Evolutionary conservation across 805 yeast genomes (phyloP), one percentile per base, ranked within the genome.

Genomic region (Limtongozyma cylindracea): DNA sequence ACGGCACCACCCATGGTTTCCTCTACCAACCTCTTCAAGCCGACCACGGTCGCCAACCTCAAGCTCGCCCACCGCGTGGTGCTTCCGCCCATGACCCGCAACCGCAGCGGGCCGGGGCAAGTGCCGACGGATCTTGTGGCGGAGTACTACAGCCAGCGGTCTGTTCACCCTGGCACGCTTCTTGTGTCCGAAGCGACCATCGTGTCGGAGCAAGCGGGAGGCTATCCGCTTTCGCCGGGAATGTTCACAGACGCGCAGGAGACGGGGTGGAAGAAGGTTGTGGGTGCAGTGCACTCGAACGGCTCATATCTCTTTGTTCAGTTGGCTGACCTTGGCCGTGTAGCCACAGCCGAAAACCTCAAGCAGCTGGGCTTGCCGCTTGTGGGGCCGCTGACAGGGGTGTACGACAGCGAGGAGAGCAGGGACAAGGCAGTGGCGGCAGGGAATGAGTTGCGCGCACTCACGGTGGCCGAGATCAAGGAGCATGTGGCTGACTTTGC

Each of bases 181-280:
- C 29, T 68, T 16, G 55, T 64, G 29, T 43, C 69, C 7, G 80
- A 70, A 37, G 77, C 65, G 8, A 55, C 70, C 1, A 51, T 49
- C 31, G 50, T 53, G n/a, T 43, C 61, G 9, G 33, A 43, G 2
- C 25, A 38, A 46, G 47, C 48, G 21, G 33, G 35, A 2, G 25
- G 23, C 8, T 22, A 21, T 18, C 11, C 19, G 5, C 18, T 18
- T n/a, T 29, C 22, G 8, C 31, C 34, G 5, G 34, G 32, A 2
- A 30, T 34, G 56, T 49, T n/a, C 11, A 27, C 29, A 56, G 11
- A 9, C 8, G 5, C 4, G 18, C 11, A 17, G 10, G 18, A 4
- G 8, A 5, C 6, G 18, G 8, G 18, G 10, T n/a, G 18, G 11
- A 17, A 17, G 18, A 17, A 10, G 18, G n/a, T 17, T 5, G 8